Conservation (phyloP, 2,329 filamentous ascomycete species). For the Chaetomium globosum region DNA sequence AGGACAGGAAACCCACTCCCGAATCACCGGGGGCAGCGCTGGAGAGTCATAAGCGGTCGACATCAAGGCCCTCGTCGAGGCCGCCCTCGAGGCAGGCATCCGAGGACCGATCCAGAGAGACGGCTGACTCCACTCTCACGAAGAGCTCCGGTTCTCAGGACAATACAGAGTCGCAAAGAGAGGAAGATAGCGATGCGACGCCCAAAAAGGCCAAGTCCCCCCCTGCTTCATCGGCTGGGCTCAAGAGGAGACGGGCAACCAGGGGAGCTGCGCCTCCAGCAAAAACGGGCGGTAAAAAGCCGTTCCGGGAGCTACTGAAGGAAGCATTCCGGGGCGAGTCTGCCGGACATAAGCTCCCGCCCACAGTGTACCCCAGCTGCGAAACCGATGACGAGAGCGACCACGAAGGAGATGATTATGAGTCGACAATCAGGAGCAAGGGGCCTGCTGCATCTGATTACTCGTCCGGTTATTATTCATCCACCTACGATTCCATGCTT, state of each 20-base stretch:
- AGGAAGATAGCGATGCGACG: slow-evolving; percentile 36
- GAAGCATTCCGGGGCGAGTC: slow-evolving; percentile 67
- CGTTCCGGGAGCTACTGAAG: slow-evolving; percentile 60
- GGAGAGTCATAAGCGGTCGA: slow-evolving; percentile 31
- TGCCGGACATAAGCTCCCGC: slow-evolving; percentile 49
- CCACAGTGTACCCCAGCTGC: slow-evolving; percentile 53
- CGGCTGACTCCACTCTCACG: slow-evolving; percentile 12
- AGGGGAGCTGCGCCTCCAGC: slow-evolving; percentile 53
- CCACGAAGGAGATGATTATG: slow-evolving; percentile 33
- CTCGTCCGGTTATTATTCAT: slow-evolving; percentile 33
- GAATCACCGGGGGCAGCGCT: slow-evolving; percentile 33
- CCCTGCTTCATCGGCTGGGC: slow-evolving; percentile 44
- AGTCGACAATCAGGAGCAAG: slow-evolving; percentile 40
- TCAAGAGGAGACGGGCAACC: slow-evolving; percentile 61
- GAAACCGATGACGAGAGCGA: slow-evolving; percentile 36
- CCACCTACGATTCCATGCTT: slow-evolving; percentile 39
- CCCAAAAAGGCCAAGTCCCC: slow-evolving; percentile 41
- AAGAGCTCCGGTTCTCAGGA: slow-evolving; percentile 14
- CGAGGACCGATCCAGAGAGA: slow-evolving; percentile 34
- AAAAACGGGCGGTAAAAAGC: slow-evolving; percentile 52
- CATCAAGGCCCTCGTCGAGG: slow-evolving; percentile 13
- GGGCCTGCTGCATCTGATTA: slow-evolving; percentile 42
- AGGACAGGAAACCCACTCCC: slow-evolving; percentile 5
- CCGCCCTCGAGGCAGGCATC: slow-evolving; percentile 35
- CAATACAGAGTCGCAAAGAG: slow-evolving; percentile 27